Evolutionary conservation across 1,284 basidiomycete genomes (phyloP).

Genomic region (Coniophora puteana): DNA sequence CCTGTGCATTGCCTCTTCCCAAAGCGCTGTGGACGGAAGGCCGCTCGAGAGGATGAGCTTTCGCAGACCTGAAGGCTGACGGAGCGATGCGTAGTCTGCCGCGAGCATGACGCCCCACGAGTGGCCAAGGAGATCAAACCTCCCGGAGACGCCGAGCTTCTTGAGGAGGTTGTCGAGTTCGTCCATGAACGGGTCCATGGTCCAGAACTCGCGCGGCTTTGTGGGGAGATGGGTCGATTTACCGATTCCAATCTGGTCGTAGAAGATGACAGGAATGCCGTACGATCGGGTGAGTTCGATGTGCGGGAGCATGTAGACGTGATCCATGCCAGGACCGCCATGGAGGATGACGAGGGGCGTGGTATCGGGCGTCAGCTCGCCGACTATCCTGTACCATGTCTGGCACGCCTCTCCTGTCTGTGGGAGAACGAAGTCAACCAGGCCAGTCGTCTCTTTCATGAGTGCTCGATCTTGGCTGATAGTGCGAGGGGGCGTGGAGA

Average conservation of each 20-base stretch:
- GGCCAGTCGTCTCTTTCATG: conserved; percentile 18
- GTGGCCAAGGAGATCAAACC: conserved; percentile 23
- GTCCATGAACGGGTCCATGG: conserved; percentile 21
- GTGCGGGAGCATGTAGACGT: conserved; percentile 19
- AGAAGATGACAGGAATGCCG: conserved; percentile 24
- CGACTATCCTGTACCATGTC: conserved; percentile 32
- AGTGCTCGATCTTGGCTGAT: conserved; percentile 3
- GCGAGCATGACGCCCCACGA: conserved; percentile 29
- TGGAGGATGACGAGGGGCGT: conserved; percentile 33
- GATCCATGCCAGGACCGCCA: conserved; percentile 31
- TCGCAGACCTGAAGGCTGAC: conserved; percentile 18
- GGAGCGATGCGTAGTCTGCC: conserved; percentile 13
- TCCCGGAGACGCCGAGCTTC: conserved; percentile 12
- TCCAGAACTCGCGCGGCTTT: conserved; percentile 22
- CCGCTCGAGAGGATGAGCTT: conserved; percentile 24
- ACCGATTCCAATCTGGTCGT: conserved; percentile 26
- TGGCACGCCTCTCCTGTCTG: conserved; percentile 22
- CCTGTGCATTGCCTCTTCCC: conserved; percentile 14
- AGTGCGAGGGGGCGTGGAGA: background rate
- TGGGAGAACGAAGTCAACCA: conserved; percentile 20
- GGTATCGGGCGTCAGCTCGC: conserved; percentile 20
- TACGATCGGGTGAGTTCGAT: conserved; percentile 9
- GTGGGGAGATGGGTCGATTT: conserved; percentile 20
- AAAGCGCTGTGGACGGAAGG: conserved; percentile 17
- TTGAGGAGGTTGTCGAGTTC: conserved; percentile 23